Base-by-base conservation (phyloP, 768 basidiomycete species). In the Termitomyces bulborhizus region DNA sequence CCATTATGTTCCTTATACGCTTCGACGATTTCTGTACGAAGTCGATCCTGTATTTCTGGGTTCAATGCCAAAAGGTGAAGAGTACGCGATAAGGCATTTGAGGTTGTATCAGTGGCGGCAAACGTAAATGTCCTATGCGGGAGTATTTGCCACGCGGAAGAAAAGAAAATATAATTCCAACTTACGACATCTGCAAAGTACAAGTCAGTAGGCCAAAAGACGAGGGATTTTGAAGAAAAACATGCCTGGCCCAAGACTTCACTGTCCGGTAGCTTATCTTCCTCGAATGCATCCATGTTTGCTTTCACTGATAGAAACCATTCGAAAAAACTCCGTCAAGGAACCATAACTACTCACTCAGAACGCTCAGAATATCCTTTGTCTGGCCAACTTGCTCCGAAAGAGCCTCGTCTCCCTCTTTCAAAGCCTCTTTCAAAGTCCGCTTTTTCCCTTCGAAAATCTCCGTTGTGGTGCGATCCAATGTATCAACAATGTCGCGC, bases 11-110 rank as follows among this genome's bases (percentile, higher is more conserved):
- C 24, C 18, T 54, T 45, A 26, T 48, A 63, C 0, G 67, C 65
- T 27, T 60, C 58, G 4, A 69, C 18, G n/a, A 80, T 67, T 57
- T 80, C 78, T 42, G 67, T 60, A 13, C 74, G 72, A 32, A 78
- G 60, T 4, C 64, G 67, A 26, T 63, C 62, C n/a, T 63, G 62
- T 9, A 49, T 47, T 7, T 58, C 46, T 2, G 41, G 60, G 12
- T 63, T 54, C 24, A 56, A 45, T 1, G 71, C 57, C 11, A 73
- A 60, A 2, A 65, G 53, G 39, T 63, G 55, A 24, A 74, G 52
- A 8, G 63, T 66, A 6, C 68, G 65, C 4, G 65, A 62, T 15
- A 73, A 60, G 1, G 66, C 66, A 9, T 59, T 66, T 16, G 70
- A 68, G 0, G 71, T 72, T 1, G 71, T 73, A 53, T 73, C 71